These are phyloP conservation scores for Coniochaeta pulveracea DNA, from an alignment of 2,329 filamentous ascomycete genomes.

Conservation along the genomic window DNA sequence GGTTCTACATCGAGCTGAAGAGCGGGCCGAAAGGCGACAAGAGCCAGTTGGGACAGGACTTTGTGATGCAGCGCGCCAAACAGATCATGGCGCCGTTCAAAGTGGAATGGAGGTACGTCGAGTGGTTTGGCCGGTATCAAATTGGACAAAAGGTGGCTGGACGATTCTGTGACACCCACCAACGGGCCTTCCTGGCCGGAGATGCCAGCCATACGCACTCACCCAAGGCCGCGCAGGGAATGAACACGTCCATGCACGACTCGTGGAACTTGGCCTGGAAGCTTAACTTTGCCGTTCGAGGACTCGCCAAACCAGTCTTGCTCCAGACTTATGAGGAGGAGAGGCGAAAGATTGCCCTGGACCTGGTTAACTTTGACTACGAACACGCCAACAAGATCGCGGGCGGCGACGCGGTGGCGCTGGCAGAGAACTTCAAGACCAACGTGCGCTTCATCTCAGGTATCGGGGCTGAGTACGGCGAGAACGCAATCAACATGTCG, in stretches of 20 bases:
- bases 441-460: slow-evolving; percentile 60
- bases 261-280: slow-evolving; percentile 48
- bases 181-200: slow-evolving; percentile 56
- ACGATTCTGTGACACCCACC: slow-evolving; percentile 51
- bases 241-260: slow-evolving; percentile 53
- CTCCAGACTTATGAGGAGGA: slow-evolving; percentile 53
- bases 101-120: slow-evolving; percentile 45
- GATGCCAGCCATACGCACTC: slow-evolving; percentile 65
- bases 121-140: slow-evolving; percentile 65
- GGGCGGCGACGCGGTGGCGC: slow-evolving; percentile 43
- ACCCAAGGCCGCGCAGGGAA: slow-evolving; percentile 59
- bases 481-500: slow-evolving; percentile 37
- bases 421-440: slow-evolving; percentile 53
- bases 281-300: slow-evolving; percentile 40
- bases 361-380: slow-evolving; percentile 47
- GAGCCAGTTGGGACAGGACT: slow-evolving; percentile 43
- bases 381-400: slow-evolving; percentile 37
- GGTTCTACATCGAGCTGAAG: slow-evolving; percentile 49
- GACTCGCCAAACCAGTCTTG: slow-evolving; percentile 40
- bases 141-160: slow-evolving; percentile 62
- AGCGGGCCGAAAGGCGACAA: slow-evolving; percentile 27
- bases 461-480: slow-evolving; percentile 46
- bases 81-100: slow-evolving; percentile 48
- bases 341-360: slow-evolving; percentile 48
- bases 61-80: slow-evolving; percentile 57